Evolutionary conservation across 768 basidiomycete species (phyloP).

Genomic region (Megacollybia marginata): DNA sequence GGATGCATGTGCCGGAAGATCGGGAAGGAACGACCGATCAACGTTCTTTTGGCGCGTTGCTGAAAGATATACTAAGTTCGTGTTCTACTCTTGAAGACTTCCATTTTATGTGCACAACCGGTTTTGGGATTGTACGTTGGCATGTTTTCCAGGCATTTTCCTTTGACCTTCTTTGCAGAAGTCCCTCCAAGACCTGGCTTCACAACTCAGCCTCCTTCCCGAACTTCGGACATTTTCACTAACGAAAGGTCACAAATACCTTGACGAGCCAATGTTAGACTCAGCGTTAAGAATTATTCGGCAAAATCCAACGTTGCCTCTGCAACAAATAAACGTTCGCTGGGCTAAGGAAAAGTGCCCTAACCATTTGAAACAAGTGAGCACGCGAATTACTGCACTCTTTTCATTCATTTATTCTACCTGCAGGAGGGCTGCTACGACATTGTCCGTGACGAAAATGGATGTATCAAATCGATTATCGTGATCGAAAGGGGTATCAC

Average conservation of each 20-base stretch:
- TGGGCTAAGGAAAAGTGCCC: conserved; percentile 40
- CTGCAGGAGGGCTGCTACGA: conserved; percentile 10
- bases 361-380: conserved; percentile 43
- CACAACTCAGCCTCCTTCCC: conserved; percentile 29
- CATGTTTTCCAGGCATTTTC: neutral
- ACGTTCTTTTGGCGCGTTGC: neutral
- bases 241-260: conserved; percentile 41
- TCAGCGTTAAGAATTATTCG: conserved; percentile 31
- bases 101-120: conserved; percentile 45
- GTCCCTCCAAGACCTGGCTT: conserved; percentile 32
- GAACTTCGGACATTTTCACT: conserved; percentile 36
- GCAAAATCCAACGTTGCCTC: conserved; percentile 15
- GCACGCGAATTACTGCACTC: conserved; percentile 15
- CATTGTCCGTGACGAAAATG: conserved; percentile 12
- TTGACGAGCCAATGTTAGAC: conserved; percentile 37
- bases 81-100: conserved; percentile 36
- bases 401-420: neutral
- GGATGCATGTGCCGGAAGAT: conserved; percentile 32
- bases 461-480: conserved; percentile 1
- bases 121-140: conserved; percentile 30
- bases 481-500: conserved; percentile 34
- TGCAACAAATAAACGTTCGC: conserved; percentile 38
- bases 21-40: too few species aligned
- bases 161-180: conserved; percentile 21
- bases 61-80: conserved; percentile 19